These are phyloP conservation scores for Neofusicoccum sp. DNA, from an alignment of 2,329 filamentous ascomycete genomes.

Conservation along the genomic window DNA sequence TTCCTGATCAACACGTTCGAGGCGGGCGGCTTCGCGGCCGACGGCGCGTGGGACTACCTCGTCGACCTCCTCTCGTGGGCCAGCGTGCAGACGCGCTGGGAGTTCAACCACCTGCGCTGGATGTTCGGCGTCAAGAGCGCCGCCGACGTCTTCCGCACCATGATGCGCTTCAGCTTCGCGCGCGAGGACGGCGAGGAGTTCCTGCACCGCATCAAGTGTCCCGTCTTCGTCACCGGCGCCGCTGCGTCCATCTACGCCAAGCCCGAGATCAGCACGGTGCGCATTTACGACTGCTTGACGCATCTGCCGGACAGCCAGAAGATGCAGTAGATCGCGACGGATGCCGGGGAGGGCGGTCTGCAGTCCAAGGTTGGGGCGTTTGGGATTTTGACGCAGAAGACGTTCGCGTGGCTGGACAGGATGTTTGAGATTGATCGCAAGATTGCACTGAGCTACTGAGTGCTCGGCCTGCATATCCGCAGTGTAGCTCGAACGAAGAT, in stretches of 20 bases:
- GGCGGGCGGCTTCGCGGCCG: no score
- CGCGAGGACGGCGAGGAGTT: background rate
- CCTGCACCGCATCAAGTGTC: constrained; percentile 47
- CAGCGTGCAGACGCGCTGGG: background rate
- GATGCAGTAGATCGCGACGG: background rate
- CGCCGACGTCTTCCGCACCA: background rate
- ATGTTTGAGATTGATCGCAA: background rate
- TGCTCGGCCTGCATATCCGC: no score
- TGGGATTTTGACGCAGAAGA: background rate
- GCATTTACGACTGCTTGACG: constrained; percentile 22
- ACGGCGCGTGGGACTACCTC: no score
- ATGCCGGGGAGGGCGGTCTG: background rate
- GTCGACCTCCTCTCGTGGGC: no score
- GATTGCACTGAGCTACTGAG: no score
- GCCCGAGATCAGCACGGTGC: constrained; percentile 39
- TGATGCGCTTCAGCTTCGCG: background rate
- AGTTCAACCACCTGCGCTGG: background rate
- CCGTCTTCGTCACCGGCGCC: constrained; percentile 50
- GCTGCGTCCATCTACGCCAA: constrained; percentile 43
- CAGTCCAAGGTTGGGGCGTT: background rate
- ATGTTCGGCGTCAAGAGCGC: background rate
- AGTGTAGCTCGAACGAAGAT: no score
- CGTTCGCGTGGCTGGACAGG: background rate
- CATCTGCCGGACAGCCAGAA: background rate
- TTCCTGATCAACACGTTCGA: no score